Evolutionary conservation across 2,329 filamentous ascomycete genomes (phyloP).

Genomic region (Ceratocystiopsis minuta): DNA sequence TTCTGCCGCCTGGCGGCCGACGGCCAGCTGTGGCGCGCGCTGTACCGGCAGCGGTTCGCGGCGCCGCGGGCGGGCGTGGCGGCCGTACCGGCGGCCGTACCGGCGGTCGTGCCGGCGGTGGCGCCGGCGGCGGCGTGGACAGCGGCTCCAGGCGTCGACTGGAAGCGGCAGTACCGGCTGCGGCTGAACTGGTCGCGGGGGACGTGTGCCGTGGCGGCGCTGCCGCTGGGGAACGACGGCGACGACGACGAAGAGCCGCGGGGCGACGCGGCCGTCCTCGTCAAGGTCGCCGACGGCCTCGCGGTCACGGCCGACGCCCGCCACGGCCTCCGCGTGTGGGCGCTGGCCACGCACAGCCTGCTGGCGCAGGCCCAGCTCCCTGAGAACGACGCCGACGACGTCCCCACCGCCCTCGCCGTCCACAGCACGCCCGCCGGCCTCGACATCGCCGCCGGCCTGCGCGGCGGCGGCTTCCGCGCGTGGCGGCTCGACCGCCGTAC

Average conservation of each 20-base stretch:
- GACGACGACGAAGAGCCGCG: constrained; percentile 11
- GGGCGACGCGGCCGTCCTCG: constrained; percentile 33
- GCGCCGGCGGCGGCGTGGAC: no score
- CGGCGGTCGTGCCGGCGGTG: no score
- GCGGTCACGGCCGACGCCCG: constrained; percentile 57
- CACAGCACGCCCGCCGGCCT: constrained; percentile 31
- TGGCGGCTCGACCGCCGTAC: constrained; percentile 37
- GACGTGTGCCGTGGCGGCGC: constrained; percentile 61
- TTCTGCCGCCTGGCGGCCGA: constrained; percentile 59
- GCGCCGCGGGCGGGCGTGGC: constrained; percentile 39
- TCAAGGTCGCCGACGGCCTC: constrained; percentile 59
- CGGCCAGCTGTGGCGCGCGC: constrained; percentile 75
- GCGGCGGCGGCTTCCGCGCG: constrained; percentile 51
- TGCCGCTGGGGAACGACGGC: constrained; percentile 25
- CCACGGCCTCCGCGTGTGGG: constrained; percentile 63
- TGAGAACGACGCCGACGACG: not conserved
- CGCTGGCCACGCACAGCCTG: constrained; percentile 42
- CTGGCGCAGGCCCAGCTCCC: constrained; percentile 24
- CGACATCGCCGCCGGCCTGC: constrained; percentile 50
- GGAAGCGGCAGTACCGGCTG: constrained; percentile 79
- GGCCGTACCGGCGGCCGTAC: not conserved
- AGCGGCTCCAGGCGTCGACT: constrained; percentile 46
- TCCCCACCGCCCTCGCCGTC: constrained; percentile 48
- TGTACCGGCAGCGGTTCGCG: constrained; percentile 79
- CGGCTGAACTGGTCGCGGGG: constrained; percentile 83